Base-by-base conservation (phyloP, 805 yeast species). In the Wickerhamomyces ciferrii region DNA sequence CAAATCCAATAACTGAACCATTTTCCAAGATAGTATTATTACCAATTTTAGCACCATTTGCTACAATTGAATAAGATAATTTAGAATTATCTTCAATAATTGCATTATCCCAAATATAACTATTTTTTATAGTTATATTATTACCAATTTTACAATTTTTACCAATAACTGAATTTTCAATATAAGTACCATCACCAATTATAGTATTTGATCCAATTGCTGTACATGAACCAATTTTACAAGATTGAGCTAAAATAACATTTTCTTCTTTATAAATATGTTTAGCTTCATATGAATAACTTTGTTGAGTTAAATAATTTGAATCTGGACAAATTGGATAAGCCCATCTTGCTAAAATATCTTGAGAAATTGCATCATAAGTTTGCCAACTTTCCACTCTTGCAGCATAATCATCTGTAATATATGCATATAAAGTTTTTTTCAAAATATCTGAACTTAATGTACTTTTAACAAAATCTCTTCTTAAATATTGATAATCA, bases 381-480 rank as follows among this genome's bases (percentile, higher is more conserved):
- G 98, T 89, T 60, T 87, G 87, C 84, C 94, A 84, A 61, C 92
- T 85, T 60, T 91, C 95, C n/a, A 89, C 98, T 61, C 99, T 79
- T 2, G 96, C 94, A 25, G 96, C 96, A 48, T 85, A 83, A 45
- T 81, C 83, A 43, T 78, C 81, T 18, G 94, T 78, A 40, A 91
- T 79, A 60, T 88, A 90, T 0, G 96, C 89, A 65, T 92, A 92
- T 27, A 94, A 87, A 46, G 91, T 86, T 62, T 94, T 92, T 53
- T 90, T 91, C 55, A 94, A 71, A 55, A 94, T 76, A 66, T 94
- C 99, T 43, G 95, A 84, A 15, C 94, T 84, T 49, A 94, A 72
- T 23, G 92, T 94, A 45, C 98, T 97, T 55, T 80, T 84, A 27
- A 92, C 87, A 60, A 92, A 94, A 67, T 94, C 98, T 32, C 78